Conservation (phyloP, 495 filamentous ascomycete species). For the Parathielavia hyrcaniae region DNA sequence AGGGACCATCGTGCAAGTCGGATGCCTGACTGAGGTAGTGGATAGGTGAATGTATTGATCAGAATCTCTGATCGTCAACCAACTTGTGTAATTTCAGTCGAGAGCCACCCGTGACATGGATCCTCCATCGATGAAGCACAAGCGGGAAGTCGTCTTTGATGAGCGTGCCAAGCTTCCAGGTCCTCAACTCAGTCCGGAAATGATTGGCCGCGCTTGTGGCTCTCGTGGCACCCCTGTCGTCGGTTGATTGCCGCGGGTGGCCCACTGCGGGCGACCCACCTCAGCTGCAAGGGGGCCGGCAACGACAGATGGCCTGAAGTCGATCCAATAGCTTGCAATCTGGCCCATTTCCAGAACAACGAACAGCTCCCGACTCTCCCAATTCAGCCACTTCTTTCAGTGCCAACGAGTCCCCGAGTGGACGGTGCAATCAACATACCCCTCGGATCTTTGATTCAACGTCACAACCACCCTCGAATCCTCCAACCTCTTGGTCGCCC, state of each 20-base stretch:
- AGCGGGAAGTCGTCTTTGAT: not conserved
- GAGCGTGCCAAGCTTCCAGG: too few species aligned
- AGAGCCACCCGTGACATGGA: too few species aligned
- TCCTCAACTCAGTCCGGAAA: not conserved
- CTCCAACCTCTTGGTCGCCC: not conserved
- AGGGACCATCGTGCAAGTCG: constrained; percentile 3
- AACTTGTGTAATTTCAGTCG: too few species aligned
- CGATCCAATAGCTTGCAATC: constrained; percentile 27
- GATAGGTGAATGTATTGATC: too few species aligned
- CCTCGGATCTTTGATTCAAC: not conserved
- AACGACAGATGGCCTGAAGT: constrained; percentile 29
- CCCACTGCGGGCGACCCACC: constrained; percentile 10
- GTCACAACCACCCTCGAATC: not conserved
- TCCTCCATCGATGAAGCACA: not conserved
- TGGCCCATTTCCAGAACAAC: constrained; percentile 26
- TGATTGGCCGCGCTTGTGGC: constrained; percentile 3
- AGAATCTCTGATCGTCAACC: too few species aligned
- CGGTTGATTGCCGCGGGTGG: not conserved
- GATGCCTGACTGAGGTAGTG: too few species aligned
- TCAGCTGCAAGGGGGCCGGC: constrained; percentile 10
- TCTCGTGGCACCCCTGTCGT: constrained; percentile 13
- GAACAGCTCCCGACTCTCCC: not conserved
- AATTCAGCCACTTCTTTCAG: not conserved
- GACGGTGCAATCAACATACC: not conserved
- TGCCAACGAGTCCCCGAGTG: not conserved